Percentiles rank a stretch among this genome's conserved stretches.
Conservation (phyloP, 2,329 filamentous ascomycete genomes). For the Aspergillus costaricaensis region DNA sequence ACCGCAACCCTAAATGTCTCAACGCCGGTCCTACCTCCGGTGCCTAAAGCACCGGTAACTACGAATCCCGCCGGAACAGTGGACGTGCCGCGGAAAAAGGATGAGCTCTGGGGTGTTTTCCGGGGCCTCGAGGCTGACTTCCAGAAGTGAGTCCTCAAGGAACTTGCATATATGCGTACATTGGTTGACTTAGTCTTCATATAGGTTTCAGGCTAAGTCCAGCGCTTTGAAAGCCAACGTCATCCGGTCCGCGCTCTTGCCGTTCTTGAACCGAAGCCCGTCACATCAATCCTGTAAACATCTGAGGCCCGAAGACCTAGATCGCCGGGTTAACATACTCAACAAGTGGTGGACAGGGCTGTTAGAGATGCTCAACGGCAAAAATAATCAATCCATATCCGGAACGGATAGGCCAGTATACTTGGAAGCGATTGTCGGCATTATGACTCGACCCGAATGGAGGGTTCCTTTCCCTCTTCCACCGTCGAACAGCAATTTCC, state of each 20-base stretch:
- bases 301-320: slow-evolving; percentile 77
- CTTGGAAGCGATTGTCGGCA: slow-evolving; percentile 73
- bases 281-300: slow-evolving; percentile 65
- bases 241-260: slow-evolving; percentile 70
- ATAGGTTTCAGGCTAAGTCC: slow-evolving; percentile 70
- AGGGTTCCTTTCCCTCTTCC: slow-evolving; percentile 69
- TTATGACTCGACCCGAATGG: slow-evolving; percentile 92
- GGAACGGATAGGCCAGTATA: slow-evolving; percentile 81
- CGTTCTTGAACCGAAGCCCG: slow-evolving; percentile 73
- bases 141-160: slow-evolving; percentile 55
- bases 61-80: slow-evolving; percentile 34
- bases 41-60: slow-evolving; percentile 48
- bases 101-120: slow-evolving; percentile 70
- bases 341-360: slow-evolving; percentile 90
- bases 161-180: neutral
- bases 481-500: slow-evolving; percentile 41
- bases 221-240: slow-evolving; percentile 73
- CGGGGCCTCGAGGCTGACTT: slow-evolving; percentile 68
- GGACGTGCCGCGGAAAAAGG: slow-evolving; percentile 59
- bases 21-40: slow-evolving; percentile 50
- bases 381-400: slow-evolving; percentile 73
- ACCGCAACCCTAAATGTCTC: slow-evolving; percentile 46
- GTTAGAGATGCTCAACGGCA: slow-evolving; percentile 77
- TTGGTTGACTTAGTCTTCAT: slow-evolving; percentile 15
- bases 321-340: slow-evolving; percentile 74